Conservation (phyloP, 73 alveolate genomes). For the Tetrahymena elliotti region DNA sequence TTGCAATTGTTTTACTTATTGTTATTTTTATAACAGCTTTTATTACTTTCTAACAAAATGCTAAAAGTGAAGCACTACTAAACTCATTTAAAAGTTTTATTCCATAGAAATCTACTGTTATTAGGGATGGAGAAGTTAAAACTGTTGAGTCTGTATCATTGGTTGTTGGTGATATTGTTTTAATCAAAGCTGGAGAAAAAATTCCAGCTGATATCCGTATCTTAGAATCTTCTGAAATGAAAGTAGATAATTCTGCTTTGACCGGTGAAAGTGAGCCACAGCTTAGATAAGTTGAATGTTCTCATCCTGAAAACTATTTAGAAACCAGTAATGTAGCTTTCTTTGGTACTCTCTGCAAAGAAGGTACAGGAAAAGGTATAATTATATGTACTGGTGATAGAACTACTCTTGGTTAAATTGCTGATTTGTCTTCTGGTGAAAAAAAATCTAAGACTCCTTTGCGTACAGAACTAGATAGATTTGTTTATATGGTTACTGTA, state of each 20-base stretch:
- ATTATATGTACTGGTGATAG: conserved; percentile 87
- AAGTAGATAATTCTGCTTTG: conserved; percentile 90
- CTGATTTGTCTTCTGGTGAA: conserved; percentile 87
- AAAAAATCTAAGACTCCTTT: conserved; percentile 81
- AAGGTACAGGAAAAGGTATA: conserved; percentile 86
- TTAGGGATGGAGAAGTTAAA: conserved; percentile 68
- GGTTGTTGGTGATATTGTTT: conserved; percentile 92
- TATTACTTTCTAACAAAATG: conserved; percentile 60
- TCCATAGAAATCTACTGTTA: conserved; percentile 50
- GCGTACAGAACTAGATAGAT: conserved; percentile 78
- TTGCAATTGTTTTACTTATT: conserved; percentile 71
- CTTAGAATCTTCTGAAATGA: conserved; percentile 73
- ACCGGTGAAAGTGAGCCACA: conserved; percentile 93
- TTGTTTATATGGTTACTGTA: conserved; percentile 82
- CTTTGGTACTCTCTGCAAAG: conserved; percentile 85
- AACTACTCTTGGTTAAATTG: conserved; percentile 91
- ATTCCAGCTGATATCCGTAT: conserved; percentile 95
- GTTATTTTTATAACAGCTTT: conserved; percentile 72
- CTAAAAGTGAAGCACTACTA: conserved; percentile 84
- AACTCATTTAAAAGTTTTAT: conserved; percentile 70
- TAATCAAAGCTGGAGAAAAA: conserved; percentile 89
- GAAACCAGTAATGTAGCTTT: conserved; percentile 82
- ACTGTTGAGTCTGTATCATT: conserved; percentile 61
- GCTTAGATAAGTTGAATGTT: conserved; percentile 50
- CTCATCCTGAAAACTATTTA: conserved; percentile 73